Conservation (phyloP, 1,284 basidiomycete species). For the Ceratobasidium sp. region DNA sequence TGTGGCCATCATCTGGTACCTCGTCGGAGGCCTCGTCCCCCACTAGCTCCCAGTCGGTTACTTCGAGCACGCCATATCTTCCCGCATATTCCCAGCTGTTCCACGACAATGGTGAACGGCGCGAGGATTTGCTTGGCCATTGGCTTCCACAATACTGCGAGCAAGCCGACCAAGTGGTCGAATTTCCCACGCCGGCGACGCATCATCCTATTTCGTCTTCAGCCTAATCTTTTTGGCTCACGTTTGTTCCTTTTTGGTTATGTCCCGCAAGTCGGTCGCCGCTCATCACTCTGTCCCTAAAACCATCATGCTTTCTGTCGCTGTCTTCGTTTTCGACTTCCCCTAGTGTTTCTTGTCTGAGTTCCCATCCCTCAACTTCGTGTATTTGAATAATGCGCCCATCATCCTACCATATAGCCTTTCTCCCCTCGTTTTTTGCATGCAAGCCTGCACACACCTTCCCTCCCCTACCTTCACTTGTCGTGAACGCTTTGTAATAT, state of each 20-base stretch:
- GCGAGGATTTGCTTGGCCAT: slow-evolving; percentile 62
- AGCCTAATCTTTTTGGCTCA: neutral
- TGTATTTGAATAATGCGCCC: slow-evolving; percentile 33
- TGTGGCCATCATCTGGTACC: slow-evolving; percentile 45
- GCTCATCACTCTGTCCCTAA: neutral
- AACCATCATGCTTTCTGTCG: neutral
- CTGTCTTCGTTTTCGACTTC: neutral
- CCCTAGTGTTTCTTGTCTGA: neutral
- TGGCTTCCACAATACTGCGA: slow-evolving; percentile 45
- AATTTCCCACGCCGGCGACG: slow-evolving; percentile 25
- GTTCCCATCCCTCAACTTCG: neutral
- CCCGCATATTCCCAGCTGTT: slow-evolving; percentile 82
- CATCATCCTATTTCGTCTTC: neutral
- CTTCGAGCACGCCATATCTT: slow-evolving; percentile 54
- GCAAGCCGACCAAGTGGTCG: slow-evolving; percentile 35
- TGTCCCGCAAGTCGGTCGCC: slow-evolving; percentile 17
- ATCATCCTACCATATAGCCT: slow-evolving; percentile 22
- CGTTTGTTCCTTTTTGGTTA: slow-evolving; percentile 7
- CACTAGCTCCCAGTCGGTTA: slow-evolving; percentile 6
- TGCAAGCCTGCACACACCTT: slow-evolving; percentile 21
- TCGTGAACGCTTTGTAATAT: slow-evolving; percentile 14
- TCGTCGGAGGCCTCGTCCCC: slow-evolving; percentile 29
- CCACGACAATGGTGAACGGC: slow-evolving; percentile 73
- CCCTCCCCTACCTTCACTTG: slow-evolving; percentile 3
- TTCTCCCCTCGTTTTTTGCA: slow-evolving; percentile 15